phyloP scores from a whole-genome alignment of 768 basidiomycete species.

The Phylloporus sp. region DNA sequence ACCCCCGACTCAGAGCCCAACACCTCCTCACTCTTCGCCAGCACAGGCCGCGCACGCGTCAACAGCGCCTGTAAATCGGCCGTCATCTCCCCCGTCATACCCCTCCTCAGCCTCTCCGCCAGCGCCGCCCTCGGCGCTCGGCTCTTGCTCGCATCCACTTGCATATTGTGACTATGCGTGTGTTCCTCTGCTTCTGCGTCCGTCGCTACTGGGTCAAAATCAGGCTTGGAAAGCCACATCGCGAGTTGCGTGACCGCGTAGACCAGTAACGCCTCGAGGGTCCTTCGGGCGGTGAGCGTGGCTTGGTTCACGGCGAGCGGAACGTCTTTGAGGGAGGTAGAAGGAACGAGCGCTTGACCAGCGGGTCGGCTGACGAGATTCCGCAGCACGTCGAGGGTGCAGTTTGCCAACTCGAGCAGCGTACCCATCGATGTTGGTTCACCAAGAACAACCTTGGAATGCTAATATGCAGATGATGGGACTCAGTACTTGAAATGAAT shows the following conservation, averaged over 20 bases:
- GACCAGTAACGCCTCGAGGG: slow-evolving; percentile 61
- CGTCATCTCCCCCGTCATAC: slow-evolving; percentile 78
- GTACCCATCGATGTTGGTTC: slow-evolving; percentile 86
- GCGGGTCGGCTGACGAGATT: slow-evolving; percentile 60
- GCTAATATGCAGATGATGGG: slow-evolving; percentile 39
- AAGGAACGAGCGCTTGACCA: slow-evolving; percentile 45
- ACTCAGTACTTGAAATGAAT: background rate
- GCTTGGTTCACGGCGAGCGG: slow-evolving; percentile 52
- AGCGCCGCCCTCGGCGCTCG: slow-evolving; percentile 44
- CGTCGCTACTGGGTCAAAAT: slow-evolving; percentile 43
- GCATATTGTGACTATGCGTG: slow-evolving; percentile 6
- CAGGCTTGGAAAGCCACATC: slow-evolving; percentile 72
- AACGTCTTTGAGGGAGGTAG: slow-evolving; percentile 26
- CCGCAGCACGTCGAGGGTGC: slow-evolving; percentile 67
- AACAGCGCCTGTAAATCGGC: slow-evolving; percentile 63
- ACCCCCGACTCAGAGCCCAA: slow-evolving; percentile 36
- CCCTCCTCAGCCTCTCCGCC: slow-evolving; percentile 63
- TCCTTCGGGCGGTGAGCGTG: slow-evolving; percentile 50
- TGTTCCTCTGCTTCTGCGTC: slow-evolving; percentile 47
- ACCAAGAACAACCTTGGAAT: slow-evolving; percentile 76
- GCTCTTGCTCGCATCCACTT: slow-evolving; percentile 31
- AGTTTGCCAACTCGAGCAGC: slow-evolving; percentile 77
- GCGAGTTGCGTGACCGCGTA: slow-evolving; percentile 75
- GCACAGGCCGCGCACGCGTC: slow-evolving; percentile 57
- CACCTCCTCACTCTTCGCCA: slow-evolving; percentile 53